Base-by-base conservation (phyloP, 805 yeast species). In the Kurtzmaniella fragi region DNA sequence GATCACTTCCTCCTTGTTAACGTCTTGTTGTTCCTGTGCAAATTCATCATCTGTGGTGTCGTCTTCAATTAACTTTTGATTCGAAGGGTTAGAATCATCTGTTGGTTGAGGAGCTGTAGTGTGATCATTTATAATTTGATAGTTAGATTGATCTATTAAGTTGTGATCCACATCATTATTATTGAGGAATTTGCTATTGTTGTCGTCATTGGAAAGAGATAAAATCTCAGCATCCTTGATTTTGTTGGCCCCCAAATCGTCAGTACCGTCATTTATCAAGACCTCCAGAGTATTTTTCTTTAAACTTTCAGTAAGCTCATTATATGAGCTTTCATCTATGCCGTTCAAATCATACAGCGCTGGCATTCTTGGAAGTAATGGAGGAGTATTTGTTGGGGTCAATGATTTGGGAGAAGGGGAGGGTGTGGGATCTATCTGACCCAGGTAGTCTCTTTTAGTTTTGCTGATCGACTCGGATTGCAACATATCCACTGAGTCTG, bases 321-420 rank as follows among this genome's bases (percentile, higher is more conserved):
- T 42, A 17, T 46, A 46, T 17, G 40, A 34, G 16, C 40, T 37
- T 20, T 44, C 42, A 34, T 42, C 39, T 4, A 36, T 30, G 7
- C 49, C 55, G 28, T 44, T 44, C 12, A 54, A 47, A 38, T 52
- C 56, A 34, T 44, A 54, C 9, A 54, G 48, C 3, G 50, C 59
- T 9, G 59, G 59, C 51, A 52, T 53, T 26, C 59, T 37, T 12
- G 59, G 57, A 20, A 54, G 42, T 0, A 43, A 37, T 3, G 43
- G 42, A 6, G 34, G 34, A 31, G 41, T 25, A 14, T 31, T 23
- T 12, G 15, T 31, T 20, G 25, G 25, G 8, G 7, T 20, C 25
- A 8, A 8, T 20, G 25, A 20, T 20, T 20, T 20, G 5, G 25
- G 8, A 20, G 25, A 20, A 20, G 25, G 5, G 8, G 25, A 20